A percentile compares a stretch with the other conserved stretches of the same genome.
These are phyloP conservation scores for Fusarium keratoplasticum DNA, from an alignment of 2,329 filamentous ascomycete species.

Conservation along the genomic window DNA sequence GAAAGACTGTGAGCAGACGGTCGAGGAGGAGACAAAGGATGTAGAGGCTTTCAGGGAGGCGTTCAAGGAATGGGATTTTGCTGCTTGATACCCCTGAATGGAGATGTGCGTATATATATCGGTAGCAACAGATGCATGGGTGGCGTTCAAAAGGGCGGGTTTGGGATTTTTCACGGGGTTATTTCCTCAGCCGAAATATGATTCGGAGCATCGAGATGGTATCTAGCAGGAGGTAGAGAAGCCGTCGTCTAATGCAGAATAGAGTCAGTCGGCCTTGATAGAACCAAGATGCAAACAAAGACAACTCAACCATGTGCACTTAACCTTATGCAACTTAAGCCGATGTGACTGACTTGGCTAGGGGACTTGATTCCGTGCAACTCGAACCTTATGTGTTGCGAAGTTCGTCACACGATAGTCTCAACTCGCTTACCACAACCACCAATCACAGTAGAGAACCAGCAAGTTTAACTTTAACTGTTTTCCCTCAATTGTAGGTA, in stretches of 20 bases:
- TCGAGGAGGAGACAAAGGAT: constrained; percentile 83
- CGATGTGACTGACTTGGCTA: background rate
- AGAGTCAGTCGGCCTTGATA: background rate
- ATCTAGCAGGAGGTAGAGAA: background rate
- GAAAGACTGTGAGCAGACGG: constrained; percentile 83
- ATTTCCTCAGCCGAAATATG: background rate
- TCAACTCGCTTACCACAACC: background rate
- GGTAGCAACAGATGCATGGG: constrained; percentile 14
- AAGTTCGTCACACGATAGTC: background rate
- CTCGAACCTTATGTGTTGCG: background rate
- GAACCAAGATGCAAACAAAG: background rate
- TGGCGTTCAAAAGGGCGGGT: constrained; percentile 33
- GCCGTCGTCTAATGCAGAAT: background rate
- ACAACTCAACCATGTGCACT: background rate
- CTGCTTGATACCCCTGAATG: constrained; percentile 47
- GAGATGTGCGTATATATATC: constrained; percentile 3
- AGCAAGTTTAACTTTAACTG: constrained; percentile 36
- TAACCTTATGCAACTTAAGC: background rate
- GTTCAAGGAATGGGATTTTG: constrained; percentile 91
- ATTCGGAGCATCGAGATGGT: background rate
- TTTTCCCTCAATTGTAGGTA: constrained; percentile 45
- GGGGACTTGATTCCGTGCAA: background rate
- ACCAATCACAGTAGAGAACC: constrained; percentile 2
- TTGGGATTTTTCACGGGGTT: constrained; percentile 1
- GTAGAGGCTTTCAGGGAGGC: constrained; percentile 82